Percentiles rank a stretch among this genome's conserved stretches.
phyloP scores from a whole-genome alignment of 768 basidiomycete genomes.

The Kwoniella sp. region DNA sequence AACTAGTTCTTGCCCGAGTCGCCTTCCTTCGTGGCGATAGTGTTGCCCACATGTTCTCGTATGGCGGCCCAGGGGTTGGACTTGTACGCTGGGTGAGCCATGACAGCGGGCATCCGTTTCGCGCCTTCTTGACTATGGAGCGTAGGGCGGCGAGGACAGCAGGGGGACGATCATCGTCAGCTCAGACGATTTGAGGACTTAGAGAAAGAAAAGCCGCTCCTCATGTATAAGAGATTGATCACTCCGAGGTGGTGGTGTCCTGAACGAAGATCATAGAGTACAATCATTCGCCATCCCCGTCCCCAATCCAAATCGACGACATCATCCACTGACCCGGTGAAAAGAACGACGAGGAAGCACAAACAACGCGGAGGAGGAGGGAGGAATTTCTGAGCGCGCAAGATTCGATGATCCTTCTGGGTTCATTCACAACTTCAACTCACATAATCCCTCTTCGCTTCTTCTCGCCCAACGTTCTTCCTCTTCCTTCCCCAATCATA shows the following conservation, averaged over 20 bases:
- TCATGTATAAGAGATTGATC: neutral
- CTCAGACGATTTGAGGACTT: neutral
- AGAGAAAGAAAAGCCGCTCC: neutral
- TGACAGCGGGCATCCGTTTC: constrained; percentile 43
- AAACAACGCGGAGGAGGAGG: too few relatives aligned
- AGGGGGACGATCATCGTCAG: constrained; percentile 1
- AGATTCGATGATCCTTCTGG: neutral
- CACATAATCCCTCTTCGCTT: constrained; percentile 51
- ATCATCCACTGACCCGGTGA: too few relatives aligned
- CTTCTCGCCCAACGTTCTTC: constrained; percentile 50
- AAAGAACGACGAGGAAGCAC: too few relatives aligned
- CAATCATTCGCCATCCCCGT: too few relatives aligned
- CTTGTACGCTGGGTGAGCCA: constrained; percentile 49
- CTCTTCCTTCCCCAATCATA: constrained; percentile 50
- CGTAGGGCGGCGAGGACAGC: neutral
- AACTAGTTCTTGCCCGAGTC: neutral
- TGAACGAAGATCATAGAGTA: too few relatives aligned
- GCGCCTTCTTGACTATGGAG: constrained; percentile 28
- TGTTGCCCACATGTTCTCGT: constrained; percentile 50
- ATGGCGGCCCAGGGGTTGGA: constrained; percentile 54
- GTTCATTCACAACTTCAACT: constrained; percentile 14
- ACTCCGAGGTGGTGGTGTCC: too few relatives aligned
- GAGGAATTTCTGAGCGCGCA: too few relatives aligned
- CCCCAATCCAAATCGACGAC: too few relatives aligned
- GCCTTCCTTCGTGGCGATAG: constrained; percentile 27